Base-by-base conservation (phyloP, 208 protist genomes). In the Novymonas esmeraldas region DNA sequence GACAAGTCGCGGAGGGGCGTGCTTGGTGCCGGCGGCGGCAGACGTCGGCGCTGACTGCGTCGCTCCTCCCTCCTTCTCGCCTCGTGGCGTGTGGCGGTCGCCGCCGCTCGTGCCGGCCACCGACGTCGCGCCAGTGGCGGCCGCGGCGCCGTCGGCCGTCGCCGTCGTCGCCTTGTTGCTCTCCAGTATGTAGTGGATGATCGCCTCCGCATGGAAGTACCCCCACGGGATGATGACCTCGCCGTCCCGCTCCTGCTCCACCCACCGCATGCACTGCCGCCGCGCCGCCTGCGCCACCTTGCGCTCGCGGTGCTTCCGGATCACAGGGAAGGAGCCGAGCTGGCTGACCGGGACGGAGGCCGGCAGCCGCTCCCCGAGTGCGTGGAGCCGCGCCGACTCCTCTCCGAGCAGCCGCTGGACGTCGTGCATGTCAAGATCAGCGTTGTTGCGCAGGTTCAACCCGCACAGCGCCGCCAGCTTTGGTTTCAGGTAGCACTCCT, bases 211-310 rank as follows among this genome's bases (percentile, higher is more conserved):
- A 75, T 96, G 91, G 63, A 87, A 96, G 71, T 87, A 94, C 29
- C 91, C 91, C 89, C 91, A 96, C 6, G 91, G 91, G 18, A 96
- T 75, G 63, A 96, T 93, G 45, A 96, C 88, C 75, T 96, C 91
- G 28, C 88, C 89, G 44, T 81, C 85, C 18, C 86, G 76, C 59
- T 81, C 78, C 45, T 77, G 60, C 44, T 81, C 78, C n/a, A 87
- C 28, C 89, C 91, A 96, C 41, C 84, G 45, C 64, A 82, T 73
- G 64, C 91, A 96, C 61, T 83, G 79, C 61, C 60, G 31, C 4
- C 82, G 84, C 33, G 91, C 88, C 29, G 82, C 77, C 10, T 55
- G 55, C 6, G 88, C 91, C 29, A 94, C 91, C 71, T 93, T 94
- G 31, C 66, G 64, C 67, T 96, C 91, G 13, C 91, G 85, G 33